Evolutionary conservation across 140 eudicot genomes (phyloP), one percentile per base, ranked within the genome.

Genomic region (Ambrosia hybrid): DNA sequence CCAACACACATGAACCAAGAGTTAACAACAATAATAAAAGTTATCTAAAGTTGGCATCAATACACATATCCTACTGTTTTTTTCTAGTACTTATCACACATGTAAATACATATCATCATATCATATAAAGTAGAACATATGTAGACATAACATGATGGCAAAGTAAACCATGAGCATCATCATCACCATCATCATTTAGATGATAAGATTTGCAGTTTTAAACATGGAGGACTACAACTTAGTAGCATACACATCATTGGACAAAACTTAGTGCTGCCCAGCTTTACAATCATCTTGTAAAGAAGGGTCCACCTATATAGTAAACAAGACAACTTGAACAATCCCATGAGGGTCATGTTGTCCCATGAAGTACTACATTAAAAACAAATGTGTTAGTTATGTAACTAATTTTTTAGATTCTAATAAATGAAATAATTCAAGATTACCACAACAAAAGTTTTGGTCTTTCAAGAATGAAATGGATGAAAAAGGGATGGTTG

Each of bases 211-310:
- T 73, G 83, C 79, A 73, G 71, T 73, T 73, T 57, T 66, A 67
- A 73, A 73, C 70, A 66, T 73, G 75, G 26, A 67, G 48, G 79
- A 73, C 62, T 57, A 58, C 34, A 65, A 39, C 67, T 61, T 41
- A 30, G 34, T 30, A 30, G 0, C 34, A 30, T 30, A 57, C 68
- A 78, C 51, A 65, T 78, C 71, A 65, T 45, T 73, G 74, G 83
- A 79, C 78, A 78, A 73, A 79, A 73, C 75, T 36, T 79, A 79
- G 83, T 79, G 83, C 66, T 48, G 57, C 57, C 65, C 82, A 78
- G 82, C 78, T 65, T 72, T 67, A 66, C 78, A 72, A 65, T 78
- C 74, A 61, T 66, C 60, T 65, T 73, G 78, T 65, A 64, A 41
- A 55, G 62, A 58, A 6, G 74, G 82, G 56, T 57, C 82, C 69